Evolutionary conservation across 2,329 filamentous ascomycete genomes (phyloP), one percentile per base, ranked within the genome.

Genomic region (Gliomastix tumulicola): DNA sequence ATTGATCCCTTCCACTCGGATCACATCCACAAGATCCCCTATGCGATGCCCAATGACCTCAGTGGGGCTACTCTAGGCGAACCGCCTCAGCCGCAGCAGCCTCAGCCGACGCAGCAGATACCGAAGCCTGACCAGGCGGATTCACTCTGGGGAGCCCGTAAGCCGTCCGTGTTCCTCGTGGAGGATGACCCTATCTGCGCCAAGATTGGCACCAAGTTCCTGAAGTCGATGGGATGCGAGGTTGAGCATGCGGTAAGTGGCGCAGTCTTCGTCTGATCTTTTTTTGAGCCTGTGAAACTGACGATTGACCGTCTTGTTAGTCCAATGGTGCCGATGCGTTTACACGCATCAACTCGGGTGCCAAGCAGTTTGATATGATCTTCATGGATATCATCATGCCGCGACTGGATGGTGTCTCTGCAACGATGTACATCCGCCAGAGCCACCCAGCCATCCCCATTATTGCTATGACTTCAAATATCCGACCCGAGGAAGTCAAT

Each of bases 381-480:
- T 76, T 90, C 43, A 90, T 90, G 85, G 85, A 92, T 54, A 90
- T 98, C 45, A 94, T 98, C 48, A 97, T 98, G 92, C 92, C 92
- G 6, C 84, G 89, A 45, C 71, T 97, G 37, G 92, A 97, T 51
- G 92, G 92, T 48, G 88, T 97, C 6, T 95, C 89, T 13, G 90
- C 92, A 4, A 95, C 88, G 39, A 86, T 92, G 52, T 79, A 95
- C 43, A 96, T 98, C 46, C 80, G 90, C 36, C 86, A 95, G 53
- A 87, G 90, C 43, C 81, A 88, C 44, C 77, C 79, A 25, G 77
- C 81, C 6, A 81, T 85, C 16, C 92, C 92, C 1, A 94, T 98
- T 50, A 87, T 98, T 40, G 92, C 92, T 32, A 97, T 98, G 92
- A 98, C 92, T 4, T 96, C 90, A 4, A 98, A 97, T 55, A 97